These are phyloP conservation scores for Platanthera guangdongensis DNA, from an alignment of 106 monocot species.

Conservation along the genomic window DNA sequence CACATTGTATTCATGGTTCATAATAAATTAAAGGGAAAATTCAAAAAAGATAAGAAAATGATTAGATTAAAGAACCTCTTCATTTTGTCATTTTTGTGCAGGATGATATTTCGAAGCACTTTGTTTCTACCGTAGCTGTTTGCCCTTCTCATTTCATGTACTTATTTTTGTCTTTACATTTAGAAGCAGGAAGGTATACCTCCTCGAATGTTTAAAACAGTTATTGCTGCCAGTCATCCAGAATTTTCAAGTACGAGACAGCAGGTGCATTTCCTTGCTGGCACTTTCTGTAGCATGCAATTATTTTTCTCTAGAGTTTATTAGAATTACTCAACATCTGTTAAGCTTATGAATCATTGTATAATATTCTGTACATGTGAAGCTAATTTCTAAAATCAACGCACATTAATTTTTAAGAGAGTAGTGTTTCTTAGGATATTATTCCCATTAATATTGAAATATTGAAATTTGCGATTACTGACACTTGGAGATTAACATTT, in stretches of 20 bases:
- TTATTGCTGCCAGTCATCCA: constrained; percentile 87
- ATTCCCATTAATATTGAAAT: neutral
- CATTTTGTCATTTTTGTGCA: neutral
- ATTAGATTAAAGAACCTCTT: neutral
- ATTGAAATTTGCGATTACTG: neutral
- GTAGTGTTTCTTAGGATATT: neutral
- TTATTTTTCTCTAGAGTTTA: neutral
- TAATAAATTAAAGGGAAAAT: neutral
- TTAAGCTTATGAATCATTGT: neutral
- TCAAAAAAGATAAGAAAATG: neutral
- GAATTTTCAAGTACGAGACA: constrained; percentile 98
- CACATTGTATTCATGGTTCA: no score
- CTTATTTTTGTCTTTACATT: neutral
- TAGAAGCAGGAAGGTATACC: constrained; percentile 87
- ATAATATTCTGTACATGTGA: neutral
- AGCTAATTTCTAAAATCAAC: neutral
- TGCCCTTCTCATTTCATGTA: neutral
- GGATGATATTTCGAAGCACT: neutral
- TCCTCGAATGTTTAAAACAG: constrained; percentile 89
- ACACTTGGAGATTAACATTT: neutral
- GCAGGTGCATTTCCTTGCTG: constrained; percentile 41
- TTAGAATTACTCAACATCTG: neutral
- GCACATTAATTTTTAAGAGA: neutral
- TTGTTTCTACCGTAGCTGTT: neutral
- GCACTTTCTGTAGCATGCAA: neutral